Evolutionary conservation across 176 grass and related monocot genomes (phyloP).

Genomic region (Musa troglodytarum): DNA sequence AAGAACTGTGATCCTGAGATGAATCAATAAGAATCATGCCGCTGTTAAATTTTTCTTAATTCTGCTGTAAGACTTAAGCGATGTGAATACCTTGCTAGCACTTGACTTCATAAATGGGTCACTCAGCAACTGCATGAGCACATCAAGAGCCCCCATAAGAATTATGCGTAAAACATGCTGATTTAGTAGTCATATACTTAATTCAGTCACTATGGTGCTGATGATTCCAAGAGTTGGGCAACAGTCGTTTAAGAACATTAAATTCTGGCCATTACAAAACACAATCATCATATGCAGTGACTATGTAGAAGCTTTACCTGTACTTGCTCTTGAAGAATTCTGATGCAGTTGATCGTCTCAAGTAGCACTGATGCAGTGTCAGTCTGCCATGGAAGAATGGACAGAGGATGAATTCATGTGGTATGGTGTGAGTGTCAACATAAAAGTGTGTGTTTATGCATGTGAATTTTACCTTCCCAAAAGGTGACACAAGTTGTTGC

Average conservation of each 20-base stretch:
- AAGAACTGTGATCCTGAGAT: constrained; percentile 41
- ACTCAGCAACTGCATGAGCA: constrained; percentile 66
- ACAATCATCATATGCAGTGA: too few species aligned
- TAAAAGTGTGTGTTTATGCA: neutral
- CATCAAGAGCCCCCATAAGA: neutral
- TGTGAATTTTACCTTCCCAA: constrained; percentile 59
- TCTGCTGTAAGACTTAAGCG: neutral
- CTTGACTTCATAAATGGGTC: constrained; percentile 71
- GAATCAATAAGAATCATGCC: neutral
- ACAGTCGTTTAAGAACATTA: neutral
- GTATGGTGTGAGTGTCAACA: neutral
- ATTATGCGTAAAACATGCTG: too few species aligned
- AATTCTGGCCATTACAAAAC: too few species aligned
- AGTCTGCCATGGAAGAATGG: constrained; percentile 36
- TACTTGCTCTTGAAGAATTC: constrained; percentile 87
- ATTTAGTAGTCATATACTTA: too few species aligned
- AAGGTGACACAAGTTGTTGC: constrained; percentile 88
- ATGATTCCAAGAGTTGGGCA: too few species aligned
- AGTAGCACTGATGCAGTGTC: constrained; percentile 86
- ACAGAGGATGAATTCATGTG: neutral
- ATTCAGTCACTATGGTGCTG: too few species aligned
- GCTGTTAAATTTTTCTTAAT: neutral
- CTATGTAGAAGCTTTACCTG: constrained; percentile 44
- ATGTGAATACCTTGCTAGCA: constrained; percentile 40
- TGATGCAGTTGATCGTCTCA: constrained; percentile 82